Base-by-base conservation (phyloP, 1,139 yeast genomes). In the Zygosaccharomyces sapae region DNA sequence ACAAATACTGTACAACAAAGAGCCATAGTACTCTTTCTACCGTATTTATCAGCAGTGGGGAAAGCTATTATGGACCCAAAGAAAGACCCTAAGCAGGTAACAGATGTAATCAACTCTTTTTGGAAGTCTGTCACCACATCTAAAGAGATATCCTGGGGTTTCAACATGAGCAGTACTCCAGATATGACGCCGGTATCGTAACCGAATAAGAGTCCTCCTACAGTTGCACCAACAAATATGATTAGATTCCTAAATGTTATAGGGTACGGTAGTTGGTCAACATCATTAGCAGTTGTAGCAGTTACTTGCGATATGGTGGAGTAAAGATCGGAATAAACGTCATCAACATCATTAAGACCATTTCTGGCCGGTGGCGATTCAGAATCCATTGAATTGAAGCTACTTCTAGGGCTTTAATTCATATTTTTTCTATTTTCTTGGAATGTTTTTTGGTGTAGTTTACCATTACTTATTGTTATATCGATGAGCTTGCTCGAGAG, bases 111-210 rank as follows among this genome's bases (percentile, higher is more conserved):
- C 1, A 71, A 38, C 49, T 73, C 77, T 47, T 66, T 68, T 40
- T 72, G 65, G 38, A 55, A 55, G 20, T 66, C 58, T 0, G 65
- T 55, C 10, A 69, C 38, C 18, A 54, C 45, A 2, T 53, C 41
- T n/a, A 56, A 55, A 1, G 66, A 61, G 29, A 70, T 49, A 47
- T 63, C 67, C 34, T 59, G 59, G 3, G 67, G 64, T 13, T 65
- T 68, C 9, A 74, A 43, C 45, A 70, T 58, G 13, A 72, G 56
- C 37, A 74, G 55, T 12, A 71, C 71, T n/a, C 73, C 72, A 9
- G 74, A 67, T 9, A 71, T 69, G 18, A 72, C 68, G 2, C 74
- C 74, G 1, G 75, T 71, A 46, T 71, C 73, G 51, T 71, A 71
- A 2, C 76, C 76, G 55, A 71, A 71, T 48, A 70, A 58, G 31